These are phyloP conservation scores for Senna tora DNA, from an alignment of 306 rosid genomes.

Conservation along the genomic window DNA sequence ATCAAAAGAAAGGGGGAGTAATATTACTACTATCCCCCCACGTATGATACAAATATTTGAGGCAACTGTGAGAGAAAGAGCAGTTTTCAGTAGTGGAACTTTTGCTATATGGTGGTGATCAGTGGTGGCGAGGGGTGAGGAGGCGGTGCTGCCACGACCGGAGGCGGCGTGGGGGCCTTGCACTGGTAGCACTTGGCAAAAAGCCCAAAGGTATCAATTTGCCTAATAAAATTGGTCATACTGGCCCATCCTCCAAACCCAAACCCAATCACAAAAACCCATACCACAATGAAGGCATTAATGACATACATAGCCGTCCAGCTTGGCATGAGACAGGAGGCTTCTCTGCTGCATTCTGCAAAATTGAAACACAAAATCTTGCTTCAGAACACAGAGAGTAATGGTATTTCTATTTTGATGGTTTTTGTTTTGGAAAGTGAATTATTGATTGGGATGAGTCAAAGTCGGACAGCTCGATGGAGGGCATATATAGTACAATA, in stretches of 20 bases:
- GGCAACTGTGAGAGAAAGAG: background rate
- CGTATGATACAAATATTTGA: slow-evolving; percentile 58
- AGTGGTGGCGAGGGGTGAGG: slow-evolving; percentile 37
- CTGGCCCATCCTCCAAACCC: slow-evolving; percentile 91
- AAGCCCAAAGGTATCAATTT: slow-evolving; percentile 67
- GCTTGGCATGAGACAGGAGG: slow-evolving; percentile 65
- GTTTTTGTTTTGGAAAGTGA: background rate
- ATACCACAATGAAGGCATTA: slow-evolving; percentile 57
- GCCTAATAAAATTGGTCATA: slow-evolving; percentile 62
- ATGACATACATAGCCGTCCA: slow-evolving; percentile 64
- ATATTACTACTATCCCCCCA: slow-evolving; percentile 50
- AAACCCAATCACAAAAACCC: slow-evolving; percentile 65
- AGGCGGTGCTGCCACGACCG: slow-evolving; percentile 32
- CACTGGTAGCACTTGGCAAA: slow-evolving; percentile 81
- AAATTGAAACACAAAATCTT: background rate
- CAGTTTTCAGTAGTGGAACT: background rate
- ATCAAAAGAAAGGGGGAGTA: slow-evolving; percentile 43
- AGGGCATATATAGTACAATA: slow-evolving; percentile 37
- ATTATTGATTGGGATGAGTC: slow-evolving; percentile 22
- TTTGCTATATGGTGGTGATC: background rate
- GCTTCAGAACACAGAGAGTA: too few species aligned
- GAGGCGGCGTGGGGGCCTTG: slow-evolving; percentile 47
- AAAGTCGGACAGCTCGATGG: slow-evolving; percentile 44
- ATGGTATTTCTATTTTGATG: too few species aligned
- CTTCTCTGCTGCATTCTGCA: slow-evolving; percentile 70